A percentile compares a stretch with the other conserved stretches of the same genome.
Conservation (phyloP, 148 eudicot species). For the Talinum fruticosum region DNA sequence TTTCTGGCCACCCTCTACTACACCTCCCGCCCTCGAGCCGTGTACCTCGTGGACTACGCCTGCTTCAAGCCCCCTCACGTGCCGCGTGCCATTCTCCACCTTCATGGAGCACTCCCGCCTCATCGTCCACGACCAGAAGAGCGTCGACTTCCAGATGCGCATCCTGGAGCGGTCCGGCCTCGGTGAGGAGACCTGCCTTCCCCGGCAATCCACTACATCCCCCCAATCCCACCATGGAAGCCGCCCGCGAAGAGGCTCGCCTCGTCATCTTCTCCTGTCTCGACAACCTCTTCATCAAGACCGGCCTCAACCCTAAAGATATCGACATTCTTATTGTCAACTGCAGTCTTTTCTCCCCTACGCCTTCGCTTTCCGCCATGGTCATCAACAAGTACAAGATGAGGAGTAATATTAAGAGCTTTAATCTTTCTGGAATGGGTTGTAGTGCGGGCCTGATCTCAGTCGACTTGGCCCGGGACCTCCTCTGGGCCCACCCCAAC, state of each 20-base stretch:
- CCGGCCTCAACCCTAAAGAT: conserved; percentile 35
- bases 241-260: conserved; percentile 36
- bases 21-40: conserved; percentile 37
- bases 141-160: conserved; percentile 41
- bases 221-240: conserved; percentile 32
- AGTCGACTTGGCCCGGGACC: conserved; percentile 31
- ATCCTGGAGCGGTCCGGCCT: conserved; percentile 46
- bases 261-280: conserved; percentile 32
- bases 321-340: conserved; percentile 39
- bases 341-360: conserved; percentile 43
- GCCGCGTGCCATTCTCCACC: conserved; percentile 43
- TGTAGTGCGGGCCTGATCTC: conserved; percentile 48
- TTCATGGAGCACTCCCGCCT: conserved; percentile 45
- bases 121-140: conserved; percentile 32
- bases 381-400: conserved; percentile 41
- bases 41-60: conserved; percentile 47
- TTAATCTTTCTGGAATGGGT: conserved; percentile 50
- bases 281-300: conserved; percentile 34
- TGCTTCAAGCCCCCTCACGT: conserved; percentile 44
- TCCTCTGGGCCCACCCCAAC: conserved; percentile 33
- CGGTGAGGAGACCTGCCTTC: conserved; percentile 42
- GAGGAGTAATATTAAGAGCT: conserved; percentile 45
- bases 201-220: conserved; percentile 37
- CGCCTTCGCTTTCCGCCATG: conserved; percentile 46
- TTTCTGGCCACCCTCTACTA: conserved; percentile 28